Conservation (phyloP, 257 asterid genomes). For the Fraxinus quadrangulata region DNA sequence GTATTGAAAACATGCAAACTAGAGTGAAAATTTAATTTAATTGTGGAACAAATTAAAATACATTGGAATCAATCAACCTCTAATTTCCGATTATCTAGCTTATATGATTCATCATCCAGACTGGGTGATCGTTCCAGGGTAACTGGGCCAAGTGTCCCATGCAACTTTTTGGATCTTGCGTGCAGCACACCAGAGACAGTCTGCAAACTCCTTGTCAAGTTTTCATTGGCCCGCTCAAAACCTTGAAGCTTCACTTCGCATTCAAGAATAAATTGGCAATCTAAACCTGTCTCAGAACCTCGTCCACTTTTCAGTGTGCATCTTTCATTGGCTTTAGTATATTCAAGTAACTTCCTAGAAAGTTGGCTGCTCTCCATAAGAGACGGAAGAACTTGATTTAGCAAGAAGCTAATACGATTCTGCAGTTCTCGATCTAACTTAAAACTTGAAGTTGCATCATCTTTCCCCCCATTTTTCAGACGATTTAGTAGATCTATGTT, state of each 20-base stretch:
- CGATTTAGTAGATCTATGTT: slow-evolving; percentile 81
- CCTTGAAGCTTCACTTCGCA: slow-evolving; percentile 91
- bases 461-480: slow-evolving; percentile 60
- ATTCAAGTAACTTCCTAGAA: slow-evolving; percentile 65
- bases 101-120: slow-evolving; percentile 35
- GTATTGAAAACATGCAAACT: neutral
- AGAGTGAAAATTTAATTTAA: slow-evolving; percentile 9
- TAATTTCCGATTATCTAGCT: slow-evolving; percentile 36
- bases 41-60: neutral
- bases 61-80: slow-evolving; percentile 48
- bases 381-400: slow-evolving; percentile 69
- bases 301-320: slow-evolving; percentile 36
- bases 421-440: slow-evolving; percentile 81
- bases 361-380: slow-evolving; percentile 71
- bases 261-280: slow-evolving; percentile 66
- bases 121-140: slow-evolving; percentile 27
- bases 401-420: slow-evolving; percentile 69
- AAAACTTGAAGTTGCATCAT: slow-evolving; percentile 65
- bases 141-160: slow-evolving; percentile 39
- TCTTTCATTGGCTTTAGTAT: slow-evolving; percentile 48
- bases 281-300: slow-evolving; percentile 38
- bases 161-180: slow-evolving; percentile 43
- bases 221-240: slow-evolving; percentile 71
- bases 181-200: slow-evolving; percentile 54
- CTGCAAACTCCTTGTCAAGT: slow-evolving; percentile 50